These are phyloP conservation scores for Clarireedia homoeocarpa DNA, from an alignment of 2,329 filamentous ascomycete species.

Conservation along the genomic window DNA sequence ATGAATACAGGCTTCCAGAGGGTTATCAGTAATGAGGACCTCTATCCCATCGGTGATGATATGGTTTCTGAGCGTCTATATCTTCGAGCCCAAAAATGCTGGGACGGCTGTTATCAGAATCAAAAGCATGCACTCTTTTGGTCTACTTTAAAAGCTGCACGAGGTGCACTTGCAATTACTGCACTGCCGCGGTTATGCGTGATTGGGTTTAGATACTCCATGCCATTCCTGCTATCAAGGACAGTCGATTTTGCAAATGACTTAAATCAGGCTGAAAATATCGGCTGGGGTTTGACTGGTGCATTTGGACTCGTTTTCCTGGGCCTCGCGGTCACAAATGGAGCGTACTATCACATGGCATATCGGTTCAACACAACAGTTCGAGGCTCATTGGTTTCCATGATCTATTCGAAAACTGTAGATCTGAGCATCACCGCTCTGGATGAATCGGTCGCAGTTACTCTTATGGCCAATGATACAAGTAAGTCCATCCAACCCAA, in stretches of 20 bases:
- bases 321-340: constrained; percentile 22
- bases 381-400: constrained; percentile 21
- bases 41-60: constrained; percentile 31
- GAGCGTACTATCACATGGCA: constrained; percentile 18
- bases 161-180: constrained; percentile 11
- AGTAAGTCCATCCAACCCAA: background rate
- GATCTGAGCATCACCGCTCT: constrained; percentile 21
- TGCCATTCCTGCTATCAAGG: constrained; percentile 16
- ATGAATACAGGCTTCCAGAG: constrained; percentile 31
- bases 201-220: constrained; percentile 14
- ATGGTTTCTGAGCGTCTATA: constrained; percentile 14
- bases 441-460: constrained; percentile 18
- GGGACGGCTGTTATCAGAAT: constrained; percentile 12
- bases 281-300: constrained; percentile 19
- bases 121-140: constrained; percentile 13
- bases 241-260: constrained; percentile 10
- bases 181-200: constrained; percentile 13
- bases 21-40: constrained; percentile 30
- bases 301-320: constrained; percentile 18
- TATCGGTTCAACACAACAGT: constrained; percentile 18
- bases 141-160: constrained; percentile 18
- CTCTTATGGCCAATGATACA: constrained; percentile 11
- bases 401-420: constrained; percentile 25
- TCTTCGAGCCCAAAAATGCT: constrained; percentile 9
- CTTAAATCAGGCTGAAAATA: constrained; percentile 7